Base-by-base conservation (phyloP, 1,284 basidiomycete species). In the Earliella scabrosa region DNA sequence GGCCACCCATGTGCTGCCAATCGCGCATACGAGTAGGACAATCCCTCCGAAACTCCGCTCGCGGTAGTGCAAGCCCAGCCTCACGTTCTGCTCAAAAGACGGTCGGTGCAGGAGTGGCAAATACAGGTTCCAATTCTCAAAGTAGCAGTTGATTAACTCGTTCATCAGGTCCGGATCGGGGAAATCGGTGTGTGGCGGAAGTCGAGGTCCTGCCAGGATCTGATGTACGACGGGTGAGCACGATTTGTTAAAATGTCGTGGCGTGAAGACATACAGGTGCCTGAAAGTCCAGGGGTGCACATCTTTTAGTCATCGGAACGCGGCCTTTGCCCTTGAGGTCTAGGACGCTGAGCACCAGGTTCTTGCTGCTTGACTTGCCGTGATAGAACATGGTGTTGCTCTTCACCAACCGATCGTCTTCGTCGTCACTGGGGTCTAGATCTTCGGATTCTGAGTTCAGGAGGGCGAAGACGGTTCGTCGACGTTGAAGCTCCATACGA, bases 21-120 rank as follows among this genome's bases (percentile, higher is more conserved):
- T 76, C 0, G 93, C 90, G 66, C 90, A 93, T 0, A 95, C 82
- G 31, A 92, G 75, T 31, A 94, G 73, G 36, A 92, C 79, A 3
- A 87, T 82, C 16, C 81, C 80, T 13, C 82, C 88, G 68, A 94
- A 93, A 5, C 81, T 74, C 2, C 75, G 46, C 63, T 92, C 84
- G 6, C 69, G 76, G n/a, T 76, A 69, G 67, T 93, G 86, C 13
- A 87, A 66, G 2, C 81, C 79, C 8, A 82, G 77, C 11, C 69
- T 68, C 29, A 91, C 71, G 36, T 79, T 74, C 5, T 72, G 71
- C 53, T 90, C 82, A 61, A 96, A 93, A 18, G 85, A 86, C 1
- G 85, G 85, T 0, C 85, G 82, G 67, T 96, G 93, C 2, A 97
- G 73, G 8, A 95, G 73, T 2, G 92, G 90, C n/a, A 83, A 70